Evolutionary conservation across 257 asterid genomes (phyloP).

Genomic region (Eustoma russellianum): DNA sequence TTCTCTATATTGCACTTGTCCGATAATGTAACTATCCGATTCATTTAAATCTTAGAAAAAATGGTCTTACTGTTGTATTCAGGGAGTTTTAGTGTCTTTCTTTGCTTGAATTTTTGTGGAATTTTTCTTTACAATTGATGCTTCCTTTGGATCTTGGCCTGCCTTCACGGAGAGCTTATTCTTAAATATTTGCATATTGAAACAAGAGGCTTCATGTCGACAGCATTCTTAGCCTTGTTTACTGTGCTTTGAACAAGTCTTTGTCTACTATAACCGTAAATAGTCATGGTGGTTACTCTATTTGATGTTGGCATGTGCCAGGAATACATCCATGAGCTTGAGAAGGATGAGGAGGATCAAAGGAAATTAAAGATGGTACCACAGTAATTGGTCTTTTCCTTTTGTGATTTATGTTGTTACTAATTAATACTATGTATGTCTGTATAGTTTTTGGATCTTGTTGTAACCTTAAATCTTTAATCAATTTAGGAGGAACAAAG

Average conservation of each 20-base stretch:
- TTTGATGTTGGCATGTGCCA: conserved; percentile 31
- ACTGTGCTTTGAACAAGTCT: background rate
- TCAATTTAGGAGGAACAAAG: conserved; percentile 70
- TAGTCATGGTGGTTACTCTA: conserved; percentile 10
- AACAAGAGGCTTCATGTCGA: no score
- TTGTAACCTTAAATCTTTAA: conserved; percentile 8
- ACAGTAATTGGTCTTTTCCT: conserved; percentile 11
- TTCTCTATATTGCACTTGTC: no score
- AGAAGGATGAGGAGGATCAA: conserved; percentile 89
- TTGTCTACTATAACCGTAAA: no score
- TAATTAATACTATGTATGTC: background rate
- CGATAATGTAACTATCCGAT: no score
- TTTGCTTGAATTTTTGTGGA: no score
- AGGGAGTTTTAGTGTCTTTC: no score
- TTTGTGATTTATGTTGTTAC: background rate
- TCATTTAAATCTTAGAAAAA: no score
- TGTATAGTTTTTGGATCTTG: background rate
- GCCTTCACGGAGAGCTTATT: no score
- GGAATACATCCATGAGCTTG: conserved; percentile 88
- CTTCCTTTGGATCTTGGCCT: no score
- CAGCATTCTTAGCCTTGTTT: background rate
- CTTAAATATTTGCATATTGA: no score
- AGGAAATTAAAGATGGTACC: conserved; percentile 65
- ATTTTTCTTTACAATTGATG: no score
- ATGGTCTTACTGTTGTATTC: no score